Percentiles rank a stretch among this genome's conserved stretches.
Evolutionary conservation across 192 early-diverging fungal species (phyloP).

Genomic region (Gonapodya sp.): DNA sequence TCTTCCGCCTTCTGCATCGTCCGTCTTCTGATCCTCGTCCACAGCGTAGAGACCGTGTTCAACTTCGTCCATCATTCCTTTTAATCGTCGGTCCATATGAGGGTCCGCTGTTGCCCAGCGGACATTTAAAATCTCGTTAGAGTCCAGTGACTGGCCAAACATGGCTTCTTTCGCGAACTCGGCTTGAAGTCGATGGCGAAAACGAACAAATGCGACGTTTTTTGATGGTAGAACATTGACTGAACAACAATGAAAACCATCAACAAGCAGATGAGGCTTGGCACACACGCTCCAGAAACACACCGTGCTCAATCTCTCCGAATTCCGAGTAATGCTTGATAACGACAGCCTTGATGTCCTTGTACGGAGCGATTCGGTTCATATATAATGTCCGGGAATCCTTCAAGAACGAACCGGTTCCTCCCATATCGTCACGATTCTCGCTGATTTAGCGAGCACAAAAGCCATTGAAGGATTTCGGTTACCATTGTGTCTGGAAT

Average conservation of each 20-base stretch:
- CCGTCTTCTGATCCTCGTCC: background rate
- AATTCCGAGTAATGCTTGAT: conserved; percentile 60
- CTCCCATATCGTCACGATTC: conserved; percentile 51
- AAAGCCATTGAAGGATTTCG: no score
- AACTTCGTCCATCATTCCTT: conserved; percentile 11
- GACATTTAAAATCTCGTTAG: conserved; percentile 57
- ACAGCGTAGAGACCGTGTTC: conserved; percentile 2
- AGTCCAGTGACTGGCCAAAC: conserved; percentile 67
- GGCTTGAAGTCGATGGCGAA: conserved; percentile 53
- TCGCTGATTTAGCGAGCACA: conserved; percentile 21
- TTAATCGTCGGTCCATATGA: conserved; percentile 2
- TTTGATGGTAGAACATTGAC: conserved; percentile 60
- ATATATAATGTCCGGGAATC: conserved; percentile 71
- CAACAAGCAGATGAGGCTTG: conserved; percentile 11
- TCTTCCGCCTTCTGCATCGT: background rate
- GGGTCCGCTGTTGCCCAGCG: conserved; percentile 82
- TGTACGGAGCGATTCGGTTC: conserved; percentile 41
- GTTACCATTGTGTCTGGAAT: no score
- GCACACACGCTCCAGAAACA: conserved; percentile 9
- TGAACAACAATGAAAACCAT: conserved; percentile 19
- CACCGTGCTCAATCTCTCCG: conserved; percentile 69
- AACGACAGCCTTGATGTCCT: conserved; percentile 36
- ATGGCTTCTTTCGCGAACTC: conserved; percentile 90
- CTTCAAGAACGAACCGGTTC: conserved; percentile 69
- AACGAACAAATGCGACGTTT: conserved; percentile 76